Percentiles rank a stretch among this genome's conserved stretches.
Evolutionary conservation across 2,329 filamentous ascomycete species (phyloP).

Genomic region (Neocatenulostroma microsporum): DNA sequence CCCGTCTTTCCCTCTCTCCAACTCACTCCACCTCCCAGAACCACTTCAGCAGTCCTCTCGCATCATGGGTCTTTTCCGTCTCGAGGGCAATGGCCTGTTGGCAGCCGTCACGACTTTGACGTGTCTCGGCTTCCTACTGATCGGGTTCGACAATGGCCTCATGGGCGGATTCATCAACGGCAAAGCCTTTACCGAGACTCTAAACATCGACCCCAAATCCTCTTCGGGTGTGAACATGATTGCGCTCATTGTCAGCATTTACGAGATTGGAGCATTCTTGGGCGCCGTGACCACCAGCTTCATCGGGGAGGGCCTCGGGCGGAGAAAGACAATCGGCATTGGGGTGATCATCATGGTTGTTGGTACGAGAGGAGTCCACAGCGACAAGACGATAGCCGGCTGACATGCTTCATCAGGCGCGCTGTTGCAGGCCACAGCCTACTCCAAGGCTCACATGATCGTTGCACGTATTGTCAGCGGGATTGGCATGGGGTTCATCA

Average conservation of each 20-base stretch:
- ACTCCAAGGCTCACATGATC: constrained; percentile 34
- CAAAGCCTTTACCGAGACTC: constrained; percentile 35
- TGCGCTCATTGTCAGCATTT: constrained; percentile 42
- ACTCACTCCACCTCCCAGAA: too few relatives aligned
- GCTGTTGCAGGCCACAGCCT: constrained; percentile 36
- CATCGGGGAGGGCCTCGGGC: constrained; percentile 40
- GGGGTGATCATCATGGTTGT: constrained; percentile 39
- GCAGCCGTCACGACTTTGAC: constrained; percentile 39
- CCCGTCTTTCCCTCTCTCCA: too few relatives aligned
- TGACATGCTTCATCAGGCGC: too few relatives aligned
- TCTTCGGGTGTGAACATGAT: constrained; percentile 30
- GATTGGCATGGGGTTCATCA: constrained; percentile 39
- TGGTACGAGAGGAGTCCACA: too few relatives aligned
- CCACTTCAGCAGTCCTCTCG: too few relatives aligned
- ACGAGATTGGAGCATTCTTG: constrained; percentile 36
- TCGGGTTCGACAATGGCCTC: constrained; percentile 40
- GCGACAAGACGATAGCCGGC: too few relatives aligned
- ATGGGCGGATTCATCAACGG: constrained; percentile 32
- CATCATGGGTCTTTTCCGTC: too few relatives aligned
- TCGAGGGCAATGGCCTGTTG: constrained; percentile 35
- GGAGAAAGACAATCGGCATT: constrained; percentile 36
- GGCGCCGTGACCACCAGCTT: constrained; percentile 31
- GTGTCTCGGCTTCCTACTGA: constrained; percentile 43
- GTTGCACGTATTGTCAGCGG: constrained; percentile 40
- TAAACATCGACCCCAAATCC: constrained; percentile 33